Base-by-base conservation (phyloP, 176 grass and related monocot genomes). In the Metroxylon sagu region DNA sequence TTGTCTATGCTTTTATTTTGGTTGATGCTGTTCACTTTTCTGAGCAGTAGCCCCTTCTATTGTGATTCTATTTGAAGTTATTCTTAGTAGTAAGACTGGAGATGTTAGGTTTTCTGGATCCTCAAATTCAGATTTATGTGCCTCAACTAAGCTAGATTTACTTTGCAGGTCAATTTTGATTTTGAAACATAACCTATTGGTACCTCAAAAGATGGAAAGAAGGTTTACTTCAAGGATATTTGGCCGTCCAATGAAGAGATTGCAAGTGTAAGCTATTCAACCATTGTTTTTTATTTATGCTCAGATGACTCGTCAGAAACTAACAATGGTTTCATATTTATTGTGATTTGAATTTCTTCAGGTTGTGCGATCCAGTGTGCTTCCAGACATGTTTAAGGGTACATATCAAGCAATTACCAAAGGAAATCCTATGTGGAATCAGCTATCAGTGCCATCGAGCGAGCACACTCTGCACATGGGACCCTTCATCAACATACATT, bases 161-260 rank as follows among this genome's bases (percentile, higher is more conserved):
- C 72, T 16, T 71, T 82, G 68, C 80, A 98, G 93, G 93, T 98
- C 65, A 79, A 92, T 49, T 92, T 98, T 76, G 93, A 98, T 77
- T 98, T 98, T 81, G 87, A 98, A 73, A 92, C 70, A 54, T 84
- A 98, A 68, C 84, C 93, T 49, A 98, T 98, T 78, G 93, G 87
- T 31, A 29, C 80, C 14, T 84, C 84, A 50, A 98, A 98, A 66
- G 79, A 98, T 54, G 84, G 87, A 39, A 88, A 88, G 60, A 76
- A 85, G 59, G 72, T 98, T 25, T 98, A 67, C 67, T 90, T 98
- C 66, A 85, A 70, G 75, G 93, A 98, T 76, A 83, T 98, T 80
- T 98, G 93, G 93, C 87, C 93, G 67, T 83, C 84, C 17, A 92
- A 71, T 54, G 93, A 98, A 84, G 93, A 98, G 87, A 85, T 98